Base-by-base conservation (phyloP, 2,329 filamentous ascomycete species). In the Scytalidium lignicola region DNA sequence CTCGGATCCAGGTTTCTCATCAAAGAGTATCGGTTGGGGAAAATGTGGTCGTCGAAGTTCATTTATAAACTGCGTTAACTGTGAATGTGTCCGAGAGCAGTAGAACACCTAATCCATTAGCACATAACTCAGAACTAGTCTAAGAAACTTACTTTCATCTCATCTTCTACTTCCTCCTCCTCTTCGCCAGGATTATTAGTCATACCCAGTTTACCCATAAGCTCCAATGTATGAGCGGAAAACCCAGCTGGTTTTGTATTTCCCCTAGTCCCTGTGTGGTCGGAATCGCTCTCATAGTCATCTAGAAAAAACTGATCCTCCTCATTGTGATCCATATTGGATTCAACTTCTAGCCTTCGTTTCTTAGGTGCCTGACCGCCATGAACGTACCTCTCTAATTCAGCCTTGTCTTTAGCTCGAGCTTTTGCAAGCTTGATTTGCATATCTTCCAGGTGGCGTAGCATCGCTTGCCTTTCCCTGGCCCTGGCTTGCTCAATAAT, bases 51-150 rank as follows among this genome's bases (percentile, higher is more conserved):
- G 76, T 3, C 76, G 74, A 15, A 89, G 67, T 63, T 89, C 85
- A 49, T 78, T 78, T 7, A 83, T 77, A 59, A 89, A 87, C 61
- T 89, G 85, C 1, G 79, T 79, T 7, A 88, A 67, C 60, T 89
- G 85, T 3, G 85, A 88, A 63, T 89, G 85, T 3, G 85, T 89
- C 55, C 85, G 73, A 1, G 85, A 88, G 63, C 83, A 88, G 65
- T 83, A 88, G 60, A 84, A 87, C 21, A 88, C 79, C 64, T 70
- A 44, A 2, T 47, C 28, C 39, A 37, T 60, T 18, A 63, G 50
- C n/a, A 8, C 2, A 12, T 10, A 23, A 26, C 13, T 46, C 28
- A 41, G 9, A n/a, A 12, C n/a, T 2, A 13, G 6, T 29, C 21
- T 2, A 10, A 23, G n/a, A 5, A 23, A 49, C 51, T 37, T 52